Base-by-base conservation (phyloP, 352 stramenopile species). In the Phytophthora macrochlamydospora region DNA sequence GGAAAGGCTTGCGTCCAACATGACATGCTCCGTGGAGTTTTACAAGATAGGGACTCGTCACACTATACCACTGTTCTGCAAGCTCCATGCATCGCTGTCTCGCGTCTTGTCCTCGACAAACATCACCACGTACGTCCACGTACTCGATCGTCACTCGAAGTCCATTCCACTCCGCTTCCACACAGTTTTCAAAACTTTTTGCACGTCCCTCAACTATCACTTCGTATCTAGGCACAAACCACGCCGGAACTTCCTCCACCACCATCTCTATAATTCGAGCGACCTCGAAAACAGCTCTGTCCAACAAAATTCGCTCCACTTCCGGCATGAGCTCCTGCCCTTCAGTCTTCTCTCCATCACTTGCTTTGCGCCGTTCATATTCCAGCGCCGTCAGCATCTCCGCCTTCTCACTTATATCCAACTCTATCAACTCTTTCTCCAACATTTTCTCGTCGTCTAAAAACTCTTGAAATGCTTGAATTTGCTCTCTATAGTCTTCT, bases 191-290 rank as follows among this genome's bases (percentile, higher is more conserved):
- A 12, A 28, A 59, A 6, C 4, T 18, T 7, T 18, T 12, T 9
- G 9, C 28, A 24, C 50, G 11, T 28, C 32, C 12, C 50, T 56
- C 29, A 8, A 54, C 6, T 6, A 44, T 35, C 37, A 78, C 66
- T 31, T 78, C 57, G 29, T 75, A 56, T 3, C 32, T 61, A 5
- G 70, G 62, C n/a, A 78, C 66, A 43, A 78, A 78, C 70, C 70
- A 78, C 4, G 62, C 42, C 9, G 70, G 50, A 14, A 75, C 43
- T 6, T 45, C 40, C 24, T 48, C 28, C 45, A 49, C 28, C 31
- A 42, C 31, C 2, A 18, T 30, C 1, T 14, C 29, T 5, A 38
- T 33, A 45, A 32, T 40, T n/a, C 11, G 32, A 4, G 45, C 33
- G 7, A 73, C 33, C n/a, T 65, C 12, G 7, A n/a, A 13, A 54